Evolutionary conservation across 768 basidiomycete genomes (phyloP).

Genomic region (Tricholoma terreum): DNA sequence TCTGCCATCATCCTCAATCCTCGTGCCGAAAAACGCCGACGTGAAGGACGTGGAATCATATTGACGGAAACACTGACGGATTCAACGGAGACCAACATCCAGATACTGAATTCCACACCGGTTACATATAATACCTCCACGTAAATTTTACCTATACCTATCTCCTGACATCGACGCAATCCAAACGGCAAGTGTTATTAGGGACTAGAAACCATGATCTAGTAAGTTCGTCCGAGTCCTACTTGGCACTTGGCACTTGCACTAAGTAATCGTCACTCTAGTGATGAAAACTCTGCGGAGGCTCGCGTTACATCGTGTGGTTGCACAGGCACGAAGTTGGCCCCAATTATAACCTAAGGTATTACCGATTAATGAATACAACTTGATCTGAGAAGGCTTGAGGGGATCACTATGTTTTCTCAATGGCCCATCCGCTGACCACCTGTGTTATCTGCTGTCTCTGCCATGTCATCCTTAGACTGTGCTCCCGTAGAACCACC

Average conservation of each 20-base stretch:
- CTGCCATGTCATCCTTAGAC: slow-evolving; percentile 43
- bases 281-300: too few relatives aligned
- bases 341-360: slow-evolving; percentile 5
- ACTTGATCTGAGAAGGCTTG: not conserved
- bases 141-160: not conserved
- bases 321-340: not conserved
- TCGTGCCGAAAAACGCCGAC: slow-evolving; percentile 37
- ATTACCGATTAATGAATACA: slow-evolving; percentile 13
- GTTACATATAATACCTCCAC: not conserved
- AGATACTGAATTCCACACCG: not conserved
- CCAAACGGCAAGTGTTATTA: too few relatives aligned
- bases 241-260: too few relatives aligned
- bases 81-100: not conserved
- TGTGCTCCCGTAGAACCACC: slow-evolving; percentile 43
- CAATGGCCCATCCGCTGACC: slow-evolving; percentile 29
- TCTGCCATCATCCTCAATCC: slow-evolving; percentile 68
- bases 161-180: not conserved
- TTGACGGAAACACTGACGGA: slow-evolving; percentile 1
- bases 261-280: too few relatives aligned
- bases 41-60: slow-evolving; percentile 9
- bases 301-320: too few relatives aligned
- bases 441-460: slow-evolving; percentile 33
- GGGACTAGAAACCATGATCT: too few relatives aligned
- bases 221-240: too few relatives aligned
- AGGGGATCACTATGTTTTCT: slow-evolving; percentile 3